Evolutionary conservation across 208 protist genomes (phyloP), one percentile per base, ranked within the genome.

Genomic region (Acanthamoeba divionensis): DNA sequence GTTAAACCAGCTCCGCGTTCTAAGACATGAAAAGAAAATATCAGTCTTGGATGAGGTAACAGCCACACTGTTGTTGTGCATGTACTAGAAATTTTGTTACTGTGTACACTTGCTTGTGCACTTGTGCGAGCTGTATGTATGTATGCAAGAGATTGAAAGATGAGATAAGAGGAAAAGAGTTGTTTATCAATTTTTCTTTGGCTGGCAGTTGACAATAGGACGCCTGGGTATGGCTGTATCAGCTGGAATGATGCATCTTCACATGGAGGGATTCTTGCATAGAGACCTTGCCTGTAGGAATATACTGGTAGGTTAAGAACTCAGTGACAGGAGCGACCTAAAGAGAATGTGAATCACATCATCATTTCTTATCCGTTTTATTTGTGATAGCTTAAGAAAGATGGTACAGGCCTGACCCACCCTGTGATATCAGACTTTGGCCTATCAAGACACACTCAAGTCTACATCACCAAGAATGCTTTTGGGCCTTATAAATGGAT

Each of bases 181-280:
- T n/a, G 36, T 5, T 41, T 41, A 41, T 41, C 36, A 5, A 41
- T 41, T 41, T 41, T 41, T 41, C 36, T 41, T 41, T 41, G 36
- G 36, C 36, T 41, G 36, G 36, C 36, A 41, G 36, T 63, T 63
- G 55, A 4, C 26, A 24, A 29, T 63, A 63, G 55, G 24, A 63
- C n/a, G 55, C 1, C 2, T 63, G n/a, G 55, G 24, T 1, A 63
- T 63, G 55, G 55, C n/a, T 24, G 26, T 63, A 4, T 31, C 24
- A 24, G 15, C 80, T 55, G 80, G 80, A 10, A 45, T 89, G 60
- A 63, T 57, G 47, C 80, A 89, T 45, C 80, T 89, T 33, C 80
- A 89, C 60, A 73, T 44, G 80, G 80, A 89, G 62, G 80, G 80
- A 9, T 41, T 89, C 60, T 41, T 89, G 60, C 80, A 89, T 45